Conservation (phyloP, 441 rosid genomes). For the Populus trichocarpa region DNA sequence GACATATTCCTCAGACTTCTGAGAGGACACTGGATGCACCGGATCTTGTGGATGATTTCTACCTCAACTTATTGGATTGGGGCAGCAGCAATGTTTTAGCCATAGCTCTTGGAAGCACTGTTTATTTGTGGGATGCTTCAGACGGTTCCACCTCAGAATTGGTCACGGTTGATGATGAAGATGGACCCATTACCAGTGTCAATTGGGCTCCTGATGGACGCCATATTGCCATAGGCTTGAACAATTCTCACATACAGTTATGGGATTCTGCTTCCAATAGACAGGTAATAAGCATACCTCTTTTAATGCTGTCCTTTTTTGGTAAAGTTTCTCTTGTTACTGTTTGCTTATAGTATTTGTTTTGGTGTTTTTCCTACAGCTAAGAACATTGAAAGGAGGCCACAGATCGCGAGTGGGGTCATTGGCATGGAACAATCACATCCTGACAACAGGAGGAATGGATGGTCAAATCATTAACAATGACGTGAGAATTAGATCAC, state of each 20-base stretch:
- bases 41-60: conserved; percentile 63
- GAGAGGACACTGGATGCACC: conserved; percentile 78
- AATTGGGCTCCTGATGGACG: conserved; percentile 83
- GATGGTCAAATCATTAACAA: conserved; percentile 34
- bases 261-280: conserved; percentile 63
- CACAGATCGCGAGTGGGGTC: conserved; percentile 42
- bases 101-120: conserved; percentile 57
- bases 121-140: conserved; percentile 73
- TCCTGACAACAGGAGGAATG: conserved; percentile 44
- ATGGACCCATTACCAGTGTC: conserved; percentile 70
- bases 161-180: conserved; percentile 62
- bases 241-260: conserved; percentile 63
- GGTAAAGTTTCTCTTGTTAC: not conserved
- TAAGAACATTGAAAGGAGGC: conserved; percentile 33
- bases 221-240: conserved; percentile 64
- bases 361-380: conserved; percentile 1
- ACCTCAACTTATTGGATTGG: conserved; percentile 73
- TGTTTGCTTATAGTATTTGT: not conserved
- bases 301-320: not conserved
- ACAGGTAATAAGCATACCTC: conserved; percentile 24
- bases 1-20: conserved; percentile 65
- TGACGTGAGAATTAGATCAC: conserved; percentile 45
- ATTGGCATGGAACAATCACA: conserved; percentile 46
- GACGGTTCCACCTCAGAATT: conserved; percentile 63
- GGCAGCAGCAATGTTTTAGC: conserved; percentile 66